These are phyloP conservation scores for Fusarium veterinarium DNA, from an alignment of 2,329 filamentous ascomycete genomes.

Conservation along the genomic window DNA sequence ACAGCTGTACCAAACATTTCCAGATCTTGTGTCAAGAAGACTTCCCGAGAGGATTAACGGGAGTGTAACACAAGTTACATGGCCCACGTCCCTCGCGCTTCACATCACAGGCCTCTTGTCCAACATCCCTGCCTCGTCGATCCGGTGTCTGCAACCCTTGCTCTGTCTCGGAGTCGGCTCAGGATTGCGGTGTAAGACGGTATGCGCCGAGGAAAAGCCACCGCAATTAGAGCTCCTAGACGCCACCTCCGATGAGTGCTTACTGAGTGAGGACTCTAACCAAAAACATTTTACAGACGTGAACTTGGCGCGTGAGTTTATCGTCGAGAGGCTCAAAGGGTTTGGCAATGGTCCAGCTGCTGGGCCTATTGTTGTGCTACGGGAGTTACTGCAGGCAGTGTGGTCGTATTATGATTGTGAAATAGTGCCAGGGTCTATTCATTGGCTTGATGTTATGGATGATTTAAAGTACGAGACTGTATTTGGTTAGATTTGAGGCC, in stretches of 20 bases:
- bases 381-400: conserved; percentile 26
- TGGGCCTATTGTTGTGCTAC: conserved; percentile 22
- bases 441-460: conserved; percentile 29
- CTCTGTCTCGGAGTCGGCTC: conserved; percentile 25
- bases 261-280: background rate
- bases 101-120: conserved; percentile 16
- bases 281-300: conserved; percentile 9
- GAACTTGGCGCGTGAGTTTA: conserved; percentile 17
- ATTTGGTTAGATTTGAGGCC: conserved; percentile 15
- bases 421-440: conserved; percentile 15
- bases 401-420: conserved; percentile 32
- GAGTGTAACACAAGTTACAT: conserved; percentile 14
- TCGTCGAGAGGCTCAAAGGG: conserved; percentile 12
- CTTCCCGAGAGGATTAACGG: conserved; percentile 37
- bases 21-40: conserved; percentile 47
- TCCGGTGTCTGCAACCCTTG: conserved; percentile 22
- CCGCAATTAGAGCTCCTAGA: conserved; percentile 1
- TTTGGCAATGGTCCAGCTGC: conserved; percentile 8
- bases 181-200: conserved; percentile 12
- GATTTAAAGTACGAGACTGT: conserved; percentile 34
- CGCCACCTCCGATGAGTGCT: background rate
- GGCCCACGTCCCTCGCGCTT: conserved; percentile 31
- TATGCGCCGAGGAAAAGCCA: conserved; percentile 6
- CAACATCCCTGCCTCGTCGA: conserved; percentile 13
- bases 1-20: conserved; percentile 55